Evolutionary conservation across 805 yeast species (phyloP), one percentile per base, ranked within the genome.

Genomic region (Monosporozyma servazzii): DNA sequence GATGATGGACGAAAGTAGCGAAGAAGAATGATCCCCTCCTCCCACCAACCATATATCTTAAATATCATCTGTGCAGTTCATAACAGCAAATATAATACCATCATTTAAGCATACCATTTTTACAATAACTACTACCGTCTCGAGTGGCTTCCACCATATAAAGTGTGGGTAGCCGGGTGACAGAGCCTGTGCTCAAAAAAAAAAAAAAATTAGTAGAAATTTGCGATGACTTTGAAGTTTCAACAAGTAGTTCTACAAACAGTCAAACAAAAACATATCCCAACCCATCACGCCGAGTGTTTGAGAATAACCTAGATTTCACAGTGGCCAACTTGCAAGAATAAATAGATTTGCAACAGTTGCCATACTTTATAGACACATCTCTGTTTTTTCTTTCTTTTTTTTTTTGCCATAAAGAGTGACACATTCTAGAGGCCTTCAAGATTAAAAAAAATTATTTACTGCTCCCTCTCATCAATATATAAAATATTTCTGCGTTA

Each of bases 1-100:
- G 45, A 60, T 58, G 8, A 61, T 58, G 21, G 68, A 65, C 29
- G 60, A 57, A 11, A 62, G 67, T 31, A 68, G 64, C 50, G 67
- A 63, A 49, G 67, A 63, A 46, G 62, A 48, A 48, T 48, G 30
- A 30, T 4, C n/a, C 8, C 30, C 4, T 33, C 6, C 17, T 5
- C 5, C 9, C 20, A 17, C 33, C 25, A 44, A 27, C 37, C 13
- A 29, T 33, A 5, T 33, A 10, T 8, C 8, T 41, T 13, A 21
- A 21, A 41, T 21, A 41, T 10, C 25, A 3, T 13, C 5, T 41
- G 29, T 41, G 18, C 45, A 17, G 29, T 33, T 33, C 37, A 33
- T 3, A 30, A 7, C 15, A 30, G 11, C 13, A 5, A 11, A 10
- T 30, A 30, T 25, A 25, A 25, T 25, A 25, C 5, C 27, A 25